Conservation (phyloP, 345 rosid species). For the Citrus australasica region DNA sequence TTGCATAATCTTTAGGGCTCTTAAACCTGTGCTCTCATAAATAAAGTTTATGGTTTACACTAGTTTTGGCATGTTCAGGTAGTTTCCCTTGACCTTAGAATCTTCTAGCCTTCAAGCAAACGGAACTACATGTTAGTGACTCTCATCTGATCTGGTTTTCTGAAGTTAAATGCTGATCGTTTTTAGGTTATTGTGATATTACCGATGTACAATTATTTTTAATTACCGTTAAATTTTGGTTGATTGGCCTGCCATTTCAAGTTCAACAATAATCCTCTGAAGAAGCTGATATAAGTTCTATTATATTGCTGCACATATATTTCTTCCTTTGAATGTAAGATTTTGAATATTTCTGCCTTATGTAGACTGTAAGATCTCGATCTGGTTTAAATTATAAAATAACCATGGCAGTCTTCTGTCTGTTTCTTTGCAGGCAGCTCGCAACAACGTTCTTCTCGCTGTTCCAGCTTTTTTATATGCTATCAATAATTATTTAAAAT, state of each 20-base stretch:
- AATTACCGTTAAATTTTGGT: background rate
- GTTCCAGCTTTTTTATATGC: conserved; percentile 94
- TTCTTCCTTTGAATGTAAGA: no score
- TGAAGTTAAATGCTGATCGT: background rate
- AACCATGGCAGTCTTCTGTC: conserved; percentile 12
- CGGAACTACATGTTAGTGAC: background rate
- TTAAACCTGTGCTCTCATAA: background rate
- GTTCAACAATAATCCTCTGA: background rate
- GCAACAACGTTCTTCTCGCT: conserved; percentile 88
- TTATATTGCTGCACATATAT: background rate
- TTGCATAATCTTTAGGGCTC: background rate
- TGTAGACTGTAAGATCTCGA: background rate
- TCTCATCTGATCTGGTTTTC: background rate
- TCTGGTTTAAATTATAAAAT: background rate
- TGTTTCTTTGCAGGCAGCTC: conserved; percentile 74
- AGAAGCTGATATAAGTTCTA: background rate
- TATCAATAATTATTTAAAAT: conserved; percentile 87
- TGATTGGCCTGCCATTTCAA: background rate
- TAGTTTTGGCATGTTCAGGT: background rate
- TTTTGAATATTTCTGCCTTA: background rate
- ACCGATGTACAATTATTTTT: background rate
- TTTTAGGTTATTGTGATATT: background rate
- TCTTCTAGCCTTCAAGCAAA: background rate
- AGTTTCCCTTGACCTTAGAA: background rate
- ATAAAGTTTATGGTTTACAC: no score